These are phyloP conservation scores for Leccinum holopus DNA, from an alignment of 1,284 basidiomycete genomes.

Conservation along the genomic window DNA sequence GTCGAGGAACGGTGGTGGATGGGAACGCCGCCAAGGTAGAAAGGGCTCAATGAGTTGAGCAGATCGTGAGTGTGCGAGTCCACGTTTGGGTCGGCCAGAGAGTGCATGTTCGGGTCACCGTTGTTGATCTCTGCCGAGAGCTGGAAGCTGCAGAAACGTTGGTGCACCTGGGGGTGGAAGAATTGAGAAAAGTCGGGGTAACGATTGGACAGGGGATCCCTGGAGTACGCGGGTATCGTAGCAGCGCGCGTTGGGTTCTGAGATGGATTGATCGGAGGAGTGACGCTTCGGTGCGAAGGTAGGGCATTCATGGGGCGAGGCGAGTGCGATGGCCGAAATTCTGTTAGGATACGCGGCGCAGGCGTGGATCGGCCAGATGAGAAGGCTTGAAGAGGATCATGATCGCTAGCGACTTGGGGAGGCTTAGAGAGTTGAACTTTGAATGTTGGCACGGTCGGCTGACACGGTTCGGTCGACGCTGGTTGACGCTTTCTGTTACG, in stretches of 20 bases:
- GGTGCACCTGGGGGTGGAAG: conserved; percentile 20
- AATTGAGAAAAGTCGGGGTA: conserved; percentile 37
- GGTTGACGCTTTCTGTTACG: conserved; percentile 12
- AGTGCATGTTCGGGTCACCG: not conserved
- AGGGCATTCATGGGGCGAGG: not conserved
- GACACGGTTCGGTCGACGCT: not conserved
- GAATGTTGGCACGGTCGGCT: conserved; percentile 14
- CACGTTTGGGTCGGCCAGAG: not conserved
- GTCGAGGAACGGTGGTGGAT: not conserved
- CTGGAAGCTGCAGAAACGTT: conserved; percentile 11
- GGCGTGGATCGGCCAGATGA: conserved; percentile 4
- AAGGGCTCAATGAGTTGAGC: not conserved
- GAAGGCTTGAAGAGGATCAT: not conserved
- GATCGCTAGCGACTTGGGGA: not conserved
- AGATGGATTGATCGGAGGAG: conserved; percentile 1
- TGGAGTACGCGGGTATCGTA: conserved; percentile 26
- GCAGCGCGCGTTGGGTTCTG: not conserved
- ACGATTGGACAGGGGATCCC: conserved; percentile 32
- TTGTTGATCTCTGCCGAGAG: not conserved
- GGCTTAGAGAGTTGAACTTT: conserved; percentile 13
- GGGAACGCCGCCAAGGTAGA: not conserved
- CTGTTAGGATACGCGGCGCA: not conserved
- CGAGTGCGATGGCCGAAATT: conserved; percentile 2
- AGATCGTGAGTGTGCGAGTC: not conserved
- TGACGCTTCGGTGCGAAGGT: not conserved